Conservation (phyloP, 1,284 basidiomycete species). For the Psilocybe mexicana region DNA sequence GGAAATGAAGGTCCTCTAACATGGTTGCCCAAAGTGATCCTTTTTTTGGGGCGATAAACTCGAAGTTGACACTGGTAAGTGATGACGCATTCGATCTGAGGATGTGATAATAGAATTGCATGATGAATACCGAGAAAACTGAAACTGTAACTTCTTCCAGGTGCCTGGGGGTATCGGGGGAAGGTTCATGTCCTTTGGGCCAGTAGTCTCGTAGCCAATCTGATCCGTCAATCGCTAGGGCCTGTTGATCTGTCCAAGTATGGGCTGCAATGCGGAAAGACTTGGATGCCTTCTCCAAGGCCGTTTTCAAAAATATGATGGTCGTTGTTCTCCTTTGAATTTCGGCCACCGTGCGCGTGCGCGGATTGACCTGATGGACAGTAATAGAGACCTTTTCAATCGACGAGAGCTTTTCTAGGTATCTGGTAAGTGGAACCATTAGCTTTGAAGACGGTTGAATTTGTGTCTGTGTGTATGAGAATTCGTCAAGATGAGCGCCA, state of each 20-base stretch:
- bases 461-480: slow-evolving; percentile 12
- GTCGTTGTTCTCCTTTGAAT: slow-evolving; percentile 2
- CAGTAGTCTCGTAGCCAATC: slow-evolving; percentile 18
- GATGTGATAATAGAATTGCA: slow-evolving; percentile 18
- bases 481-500: slow-evolving; percentile 13
- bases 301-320: slow-evolving; percentile 7
- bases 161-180: not conserved
- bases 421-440: slow-evolving; percentile 6
- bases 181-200: slow-evolving; percentile 3
- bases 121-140: slow-evolving; percentile 18
- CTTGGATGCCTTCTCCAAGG: slow-evolving; percentile 12
- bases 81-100: slow-evolving; percentile 9
- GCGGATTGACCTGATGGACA: not conserved
- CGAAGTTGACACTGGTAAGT: slow-evolving; percentile 16
- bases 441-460: slow-evolving; percentile 7
- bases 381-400: slow-evolving; percentile 11
- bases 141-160: slow-evolving; percentile 14
- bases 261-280: slow-evolving; percentile 12
- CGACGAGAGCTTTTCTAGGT: slow-evolving; percentile 14
- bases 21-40: slow-evolving; percentile 19
- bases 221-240: not conserved
- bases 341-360: not conserved
- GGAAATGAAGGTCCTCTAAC: slow-evolving; percentile 14
- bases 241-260: not conserved
- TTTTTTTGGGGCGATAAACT: slow-evolving; percentile 12